Base-by-base conservation (phyloP, 257 asterid genomes). In the Gardenia jasminoides region DNA sequence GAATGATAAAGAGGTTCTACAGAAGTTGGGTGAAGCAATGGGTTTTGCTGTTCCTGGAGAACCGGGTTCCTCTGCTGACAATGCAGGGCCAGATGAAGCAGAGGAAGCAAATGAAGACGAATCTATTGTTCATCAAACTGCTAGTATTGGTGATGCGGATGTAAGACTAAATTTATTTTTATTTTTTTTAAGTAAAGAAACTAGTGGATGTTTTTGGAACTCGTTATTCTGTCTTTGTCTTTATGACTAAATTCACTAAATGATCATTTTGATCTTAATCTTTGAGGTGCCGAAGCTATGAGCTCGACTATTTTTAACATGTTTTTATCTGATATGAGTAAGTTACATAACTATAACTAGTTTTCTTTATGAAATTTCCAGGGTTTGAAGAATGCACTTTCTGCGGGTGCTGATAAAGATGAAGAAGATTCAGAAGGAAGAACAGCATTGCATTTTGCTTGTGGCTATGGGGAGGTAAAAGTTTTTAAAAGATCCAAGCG, bases 391-490 rank as follows among this genome's bases (percentile, higher is more conserved):
- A 86, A 73, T 36, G 99, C 96, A 76, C 84, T 96, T 30, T 90
- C 96, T 74, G 90, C 82, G 67, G 99, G 98, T 76, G 95, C 96
- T 83, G 94, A 96, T 83, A 90, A 94, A 87, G 98, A 96, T 76
- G 99, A 94, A 84, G 98, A 94, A 87, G 99, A 96, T 84, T 90
- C 98, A 0, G 99, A 92, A 87, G 98, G 98, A 85, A 92, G 98
- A 87, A 96, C 99, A 8, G 98, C 98, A n/a, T 86, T 96, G 86
- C 99, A 94, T 89, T 94, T 96, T 88, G 93, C 99, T 28, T 96
- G 99, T 85, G 98, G 99, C 82, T 92, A 96, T 76, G 99, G 99
- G 76, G 98, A 94, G 98, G 99, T 96, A 89, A 72, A 39, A 6
- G 46, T 16, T 47, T 15, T 43, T 20, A 16, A 11, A 75, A 59